Percentiles rank a stretch among this genome's conserved stretches.
These are phyloP conservation scores for Nigrograna mackinnonii DNA, from an alignment of 2,329 filamentous ascomycete genomes.

Conservation along the genomic window DNA sequence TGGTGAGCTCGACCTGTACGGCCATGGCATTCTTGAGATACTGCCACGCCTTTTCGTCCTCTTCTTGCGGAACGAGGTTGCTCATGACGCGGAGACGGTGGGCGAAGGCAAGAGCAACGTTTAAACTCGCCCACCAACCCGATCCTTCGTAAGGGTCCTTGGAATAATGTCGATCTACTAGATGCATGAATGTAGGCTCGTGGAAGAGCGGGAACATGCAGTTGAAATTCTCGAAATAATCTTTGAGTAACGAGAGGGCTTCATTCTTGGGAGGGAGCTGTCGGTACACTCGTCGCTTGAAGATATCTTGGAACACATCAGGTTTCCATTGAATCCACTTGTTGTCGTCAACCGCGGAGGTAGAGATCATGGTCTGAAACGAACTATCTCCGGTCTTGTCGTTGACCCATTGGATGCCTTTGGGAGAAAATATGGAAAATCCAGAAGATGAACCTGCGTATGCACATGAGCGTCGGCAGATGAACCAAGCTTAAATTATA, in stretches of 20 bases:
- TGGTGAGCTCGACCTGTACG: constrained; percentile 87
- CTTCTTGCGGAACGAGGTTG: constrained; percentile 85
- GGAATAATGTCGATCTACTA: constrained; percentile 93
- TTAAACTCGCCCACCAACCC: constrained; percentile 98
- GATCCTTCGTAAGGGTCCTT: constrained; percentile 90
- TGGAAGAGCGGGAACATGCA: constrained; percentile 98
- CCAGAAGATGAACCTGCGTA: constrained; percentile 84
- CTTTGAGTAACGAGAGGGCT: constrained; percentile 82
- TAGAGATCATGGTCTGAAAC: constrained; percentile 93
- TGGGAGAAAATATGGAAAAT: constrained; percentile 98
- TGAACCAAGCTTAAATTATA: not conserved
- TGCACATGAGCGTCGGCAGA: not conserved
- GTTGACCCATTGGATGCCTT: constrained; percentile 98
- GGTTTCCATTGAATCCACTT: constrained; percentile 98
- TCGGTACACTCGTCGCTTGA: constrained; percentile 81
- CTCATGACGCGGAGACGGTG: constrained; percentile 94
- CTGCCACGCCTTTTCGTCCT: constrained; percentile 92
- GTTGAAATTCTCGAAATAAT: constrained; percentile 99
- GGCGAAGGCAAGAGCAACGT: constrained; percentile 90
- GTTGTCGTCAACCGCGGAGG: constrained; percentile 83
- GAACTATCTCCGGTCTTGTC: constrained; percentile 95
- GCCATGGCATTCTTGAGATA: constrained; percentile 97
- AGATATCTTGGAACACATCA: constrained; percentile 94
- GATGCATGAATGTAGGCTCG: constrained; percentile 96
- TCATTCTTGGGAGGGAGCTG: constrained; percentile 84